Conservation (phyloP, 2,329 filamentous ascomycete species). For the Helminthosporium solani region DNA sequence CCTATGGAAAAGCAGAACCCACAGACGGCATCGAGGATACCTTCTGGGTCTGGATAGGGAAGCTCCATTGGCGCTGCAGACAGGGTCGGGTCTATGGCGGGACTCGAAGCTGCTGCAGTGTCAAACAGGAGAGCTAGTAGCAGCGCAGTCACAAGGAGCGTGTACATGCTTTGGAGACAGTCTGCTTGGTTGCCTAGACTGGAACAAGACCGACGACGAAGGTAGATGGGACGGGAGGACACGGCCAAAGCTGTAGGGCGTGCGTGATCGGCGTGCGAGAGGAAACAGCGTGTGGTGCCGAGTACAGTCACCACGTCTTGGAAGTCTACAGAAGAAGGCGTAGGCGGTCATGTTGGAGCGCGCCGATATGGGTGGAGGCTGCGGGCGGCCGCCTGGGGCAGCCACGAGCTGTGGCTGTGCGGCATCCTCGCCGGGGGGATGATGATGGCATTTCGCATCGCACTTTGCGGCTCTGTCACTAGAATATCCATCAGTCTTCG, state of each 20-base stretch:
- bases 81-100: constrained; percentile 25
- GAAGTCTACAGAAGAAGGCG: constrained; percentile 18
- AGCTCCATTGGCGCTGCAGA: constrained; percentile 20
- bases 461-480: constrained; percentile 20
- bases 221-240: constrained; percentile 5
- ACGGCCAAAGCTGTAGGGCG: not conserved
- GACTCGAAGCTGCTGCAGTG: constrained; percentile 27
- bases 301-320: constrained; percentile 6
- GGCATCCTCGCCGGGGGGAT: constrained; percentile 1
- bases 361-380: constrained; percentile 14
- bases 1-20: constrained; percentile 23
- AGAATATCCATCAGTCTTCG: constrained; percentile 17
- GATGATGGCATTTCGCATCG: constrained; percentile 18
- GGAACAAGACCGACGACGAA: constrained; percentile 12
- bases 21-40: constrained; percentile 26
- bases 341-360: constrained; percentile 6
- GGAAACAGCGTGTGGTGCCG: not conserved
- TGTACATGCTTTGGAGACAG: constrained; percentile 28
- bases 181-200: constrained; percentile 28
- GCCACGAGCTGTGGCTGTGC: constrained; percentile 31
- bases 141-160: constrained; percentile 27
- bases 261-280: constrained; percentile 1
- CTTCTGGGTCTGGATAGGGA: constrained; percentile 28
- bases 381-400: constrained; percentile 30
- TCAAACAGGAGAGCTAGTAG: constrained; percentile 28